Evolutionary conservation across 2,329 filamentous ascomycete genomes (phyloP).

Genomic region (Gnomoniopsis smithogilvyi): DNA sequence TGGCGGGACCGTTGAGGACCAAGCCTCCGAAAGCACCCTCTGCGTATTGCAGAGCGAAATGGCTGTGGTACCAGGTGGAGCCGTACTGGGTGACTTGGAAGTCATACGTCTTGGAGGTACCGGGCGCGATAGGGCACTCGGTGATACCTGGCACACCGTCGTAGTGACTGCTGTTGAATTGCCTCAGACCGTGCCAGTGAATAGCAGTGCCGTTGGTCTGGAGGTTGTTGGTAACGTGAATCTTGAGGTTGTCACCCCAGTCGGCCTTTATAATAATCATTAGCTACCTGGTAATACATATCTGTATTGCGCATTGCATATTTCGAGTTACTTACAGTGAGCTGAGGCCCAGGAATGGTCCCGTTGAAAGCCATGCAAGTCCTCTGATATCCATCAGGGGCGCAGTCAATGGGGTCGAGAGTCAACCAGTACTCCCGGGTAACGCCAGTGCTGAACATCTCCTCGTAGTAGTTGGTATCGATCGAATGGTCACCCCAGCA

Average conservation of each 20-base stretch:
- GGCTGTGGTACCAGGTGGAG: conserved; percentile 37
- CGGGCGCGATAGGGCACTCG: conserved; percentile 39
- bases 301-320: neutral
- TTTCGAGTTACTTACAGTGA: conserved; percentile 18
- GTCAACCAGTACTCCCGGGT: conserved; percentile 24
- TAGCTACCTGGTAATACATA: neutral
- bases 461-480: conserved; percentile 30
- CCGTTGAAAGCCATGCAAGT: conserved; percentile 29
- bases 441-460: conserved; percentile 20
- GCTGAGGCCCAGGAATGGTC: conserved; percentile 27
- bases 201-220: conserved; percentile 35
- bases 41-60: conserved; percentile 44
- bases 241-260: conserved; percentile 43
- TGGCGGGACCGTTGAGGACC: conserved; percentile 40
- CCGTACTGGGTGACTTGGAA: conserved; percentile 36
- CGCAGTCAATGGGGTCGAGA: conserved; percentile 17
- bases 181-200: conserved; percentile 7
- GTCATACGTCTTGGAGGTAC: conserved; percentile 30
- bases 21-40: conserved; percentile 50
- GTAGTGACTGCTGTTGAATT: neutral
- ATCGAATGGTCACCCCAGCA: conserved; percentile 28
- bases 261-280: conserved; percentile 29
- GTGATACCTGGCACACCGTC: conserved; percentile 30
- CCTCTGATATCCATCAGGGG: conserved; percentile 23
- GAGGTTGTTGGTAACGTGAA: conserved; percentile 60